Evolutionary conservation across 2,329 filamentous ascomycete species (phyloP).

Genomic region (Madurella fahalii): DNA sequence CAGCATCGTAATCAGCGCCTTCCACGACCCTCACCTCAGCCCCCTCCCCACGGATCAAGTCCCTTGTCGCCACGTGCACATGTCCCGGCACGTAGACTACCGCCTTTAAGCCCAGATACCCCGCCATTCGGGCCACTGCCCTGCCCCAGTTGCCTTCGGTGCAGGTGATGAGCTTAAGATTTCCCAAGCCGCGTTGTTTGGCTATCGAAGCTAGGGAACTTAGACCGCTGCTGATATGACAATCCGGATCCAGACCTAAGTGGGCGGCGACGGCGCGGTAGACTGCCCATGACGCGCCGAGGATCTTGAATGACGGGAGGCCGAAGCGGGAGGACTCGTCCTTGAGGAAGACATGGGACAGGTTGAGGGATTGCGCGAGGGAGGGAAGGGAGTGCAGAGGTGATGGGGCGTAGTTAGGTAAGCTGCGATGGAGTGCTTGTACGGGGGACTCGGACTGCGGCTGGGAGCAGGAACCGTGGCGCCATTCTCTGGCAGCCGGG

Average conservation of each 20-base stretch:
- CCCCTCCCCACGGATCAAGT: conserved; percentile 58
- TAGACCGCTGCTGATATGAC: neutral
- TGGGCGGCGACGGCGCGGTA: conserved; percentile 51
- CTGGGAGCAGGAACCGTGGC: neutral
- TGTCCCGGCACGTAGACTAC: conserved; percentile 60
- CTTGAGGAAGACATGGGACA: conserved; percentile 61
- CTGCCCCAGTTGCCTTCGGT: conserved; percentile 77
- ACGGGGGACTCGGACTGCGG: neutral
- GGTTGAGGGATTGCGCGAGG: conserved; percentile 54
- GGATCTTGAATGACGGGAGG: conserved; percentile 73
- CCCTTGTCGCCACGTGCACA: conserved; percentile 51
- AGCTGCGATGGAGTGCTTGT: conserved; percentile 49
- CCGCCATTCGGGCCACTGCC: conserved; percentile 66
- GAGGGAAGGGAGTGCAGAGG: conserved; percentile 47
- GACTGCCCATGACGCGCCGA: conserved; percentile 72
- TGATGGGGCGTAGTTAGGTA: conserved; percentile 55
- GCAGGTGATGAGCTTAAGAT: conserved; percentile 53
- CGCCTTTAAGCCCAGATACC: conserved; percentile 50
- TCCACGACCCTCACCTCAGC: conserved; percentile 53
- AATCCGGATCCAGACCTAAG: conserved; percentile 37
- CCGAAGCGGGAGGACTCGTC: conserved; percentile 66
- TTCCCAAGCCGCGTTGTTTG: conserved; percentile 31
- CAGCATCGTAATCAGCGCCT: conserved; percentile 58
- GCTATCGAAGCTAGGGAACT: neutral
- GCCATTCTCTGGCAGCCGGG: neutral